These are phyloP conservation scores for Oryza meyeriana DNA, from an alignment of 176 grass and related monocot genomes.

Conservation along the genomic window DNA sequence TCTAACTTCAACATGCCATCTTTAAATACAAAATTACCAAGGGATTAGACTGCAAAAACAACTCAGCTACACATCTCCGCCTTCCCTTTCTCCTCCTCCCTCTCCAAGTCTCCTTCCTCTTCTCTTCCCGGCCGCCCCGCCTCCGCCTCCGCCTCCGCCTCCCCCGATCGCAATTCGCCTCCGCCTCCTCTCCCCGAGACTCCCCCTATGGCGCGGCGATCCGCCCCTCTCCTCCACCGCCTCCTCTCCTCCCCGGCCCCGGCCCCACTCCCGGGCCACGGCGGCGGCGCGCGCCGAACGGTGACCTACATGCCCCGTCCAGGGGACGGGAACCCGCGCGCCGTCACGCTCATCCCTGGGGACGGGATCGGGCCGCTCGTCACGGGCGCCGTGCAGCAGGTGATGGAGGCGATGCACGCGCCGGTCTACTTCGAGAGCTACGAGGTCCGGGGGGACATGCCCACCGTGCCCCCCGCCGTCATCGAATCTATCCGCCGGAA, in stretches of 20 bases:
- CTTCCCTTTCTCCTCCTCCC: constrained; percentile 23
- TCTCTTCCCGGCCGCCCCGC: constrained; percentile 13
- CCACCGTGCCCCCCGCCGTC: constrained; percentile 68
- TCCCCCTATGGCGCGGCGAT: constrained; percentile 69
- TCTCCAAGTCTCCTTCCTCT: background rate
- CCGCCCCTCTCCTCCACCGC: constrained; percentile 54
- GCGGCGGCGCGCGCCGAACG: constrained; percentile 41
- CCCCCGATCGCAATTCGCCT: constrained; percentile 47
- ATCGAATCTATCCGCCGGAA: constrained; percentile 88
- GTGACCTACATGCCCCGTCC: constrained; percentile 99
- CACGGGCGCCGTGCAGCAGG: constrained; percentile 70
- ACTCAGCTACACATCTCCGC: constrained; percentile 4
- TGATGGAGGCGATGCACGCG: constrained; percentile 93
- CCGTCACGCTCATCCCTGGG: constrained; percentile 85
- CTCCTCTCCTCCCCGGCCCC: background rate
- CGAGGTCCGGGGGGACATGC: constrained; percentile 88
- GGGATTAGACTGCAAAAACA: constrained; percentile 5
- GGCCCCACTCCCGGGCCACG: background rate
- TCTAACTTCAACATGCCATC: background rate
- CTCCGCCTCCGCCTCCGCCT: constrained; percentile 24
- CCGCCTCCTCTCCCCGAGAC: background rate
- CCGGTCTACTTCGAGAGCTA: constrained; percentile 94
- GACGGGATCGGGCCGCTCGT: constrained; percentile 91
- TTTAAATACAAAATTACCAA: background rate
- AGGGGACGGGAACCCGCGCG: constrained; percentile 71